Percentiles rank a stretch among this genome's conserved stretches.
Conservation (phyloP, 805 yeast genomes). For the Suhomyces sp. region DNA sequence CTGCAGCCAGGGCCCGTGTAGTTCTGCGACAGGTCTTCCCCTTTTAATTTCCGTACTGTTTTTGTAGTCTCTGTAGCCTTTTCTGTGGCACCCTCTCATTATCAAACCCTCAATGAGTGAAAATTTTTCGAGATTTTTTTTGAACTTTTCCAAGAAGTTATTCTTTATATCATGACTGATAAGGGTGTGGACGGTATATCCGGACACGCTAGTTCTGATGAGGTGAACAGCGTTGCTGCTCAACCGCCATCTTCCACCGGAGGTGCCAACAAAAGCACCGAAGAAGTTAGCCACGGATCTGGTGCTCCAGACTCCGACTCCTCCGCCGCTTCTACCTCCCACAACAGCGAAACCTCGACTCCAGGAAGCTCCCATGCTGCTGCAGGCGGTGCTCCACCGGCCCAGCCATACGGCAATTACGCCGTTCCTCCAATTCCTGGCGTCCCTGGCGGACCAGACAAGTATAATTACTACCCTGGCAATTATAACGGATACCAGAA, state of each 20-base stretch:
- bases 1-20: background rate
- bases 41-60: background rate
- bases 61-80: background rate
- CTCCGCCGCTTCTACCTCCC: background rate
- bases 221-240: background rate
- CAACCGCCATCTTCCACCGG: background rate
- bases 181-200: slow-evolving; percentile 5
- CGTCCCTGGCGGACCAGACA: slow-evolving; percentile 2
- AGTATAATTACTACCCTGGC: slow-evolving; percentile 7
- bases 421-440: background rate
- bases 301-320: background rate
- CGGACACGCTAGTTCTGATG: slow-evolving; percentile 3
- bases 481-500: slow-evolving; percentile 12
- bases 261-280: background rate
- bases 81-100: background rate
- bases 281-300: background rate
- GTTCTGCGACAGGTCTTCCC: background rate
- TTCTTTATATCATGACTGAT: slow-evolving; percentile 4
- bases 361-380: slow-evolving; percentile 3
- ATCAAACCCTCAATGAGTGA: slow-evolving; percentile 6
- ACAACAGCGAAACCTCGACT: background rate
- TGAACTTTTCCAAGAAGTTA: background rate
- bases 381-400: slow-evolving; percentile 5
- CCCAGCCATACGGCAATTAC: slow-evolving; percentile 1
- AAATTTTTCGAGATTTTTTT: slow-evolving; percentile 4